Percentiles rank a stretch among this genome's conserved stretches.
Conservation (phyloP, 83 land plant species). For the Larix sibirica region DNA sequence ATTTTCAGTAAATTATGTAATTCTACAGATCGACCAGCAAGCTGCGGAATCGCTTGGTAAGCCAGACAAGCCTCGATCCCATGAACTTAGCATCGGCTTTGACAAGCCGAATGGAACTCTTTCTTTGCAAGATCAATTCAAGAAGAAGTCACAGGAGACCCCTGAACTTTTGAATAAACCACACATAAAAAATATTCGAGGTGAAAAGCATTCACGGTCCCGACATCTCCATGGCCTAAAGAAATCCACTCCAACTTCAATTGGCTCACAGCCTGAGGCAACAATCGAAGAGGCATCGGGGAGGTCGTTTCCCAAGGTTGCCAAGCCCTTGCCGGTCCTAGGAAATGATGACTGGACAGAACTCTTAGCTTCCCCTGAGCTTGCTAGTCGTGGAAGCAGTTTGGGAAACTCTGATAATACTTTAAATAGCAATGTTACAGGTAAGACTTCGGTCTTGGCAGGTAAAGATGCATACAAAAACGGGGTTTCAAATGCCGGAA, state of each 20-base stretch:
- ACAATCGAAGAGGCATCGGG: neutral
- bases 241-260: neutral
- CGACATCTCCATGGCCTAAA: conserved; percentile 7
- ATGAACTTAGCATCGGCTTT: neutral
- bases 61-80: conserved; percentile 27
- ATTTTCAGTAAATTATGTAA: too few species aligned
- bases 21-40: conserved; percentile 70
- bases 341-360: conserved; percentile 47
- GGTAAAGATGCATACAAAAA: conserved; percentile 6
- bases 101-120: neutral
- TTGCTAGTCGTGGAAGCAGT: conserved; percentile 3
- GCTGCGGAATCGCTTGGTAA: conserved; percentile 74
- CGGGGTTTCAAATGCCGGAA: neutral
- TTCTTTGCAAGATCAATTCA: conserved; percentile 8
- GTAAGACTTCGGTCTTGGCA: too few species aligned
- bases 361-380: conserved; percentile 34
- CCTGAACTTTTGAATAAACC: conserved; percentile 28
- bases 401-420: neutral
- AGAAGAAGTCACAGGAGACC: conserved; percentile 20
- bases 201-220: neutral
- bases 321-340: conserved; percentile 2
- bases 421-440: too few species aligned
- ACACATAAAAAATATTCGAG: neutral
- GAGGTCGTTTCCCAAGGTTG: neutral
- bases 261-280: neutral